A percentile compares a stretch with the other conserved stretches of the same genome.
Conservation (phyloP, 1,284 basidiomycete genomes). For the Cutaneotrichosporon sp. region DNA sequence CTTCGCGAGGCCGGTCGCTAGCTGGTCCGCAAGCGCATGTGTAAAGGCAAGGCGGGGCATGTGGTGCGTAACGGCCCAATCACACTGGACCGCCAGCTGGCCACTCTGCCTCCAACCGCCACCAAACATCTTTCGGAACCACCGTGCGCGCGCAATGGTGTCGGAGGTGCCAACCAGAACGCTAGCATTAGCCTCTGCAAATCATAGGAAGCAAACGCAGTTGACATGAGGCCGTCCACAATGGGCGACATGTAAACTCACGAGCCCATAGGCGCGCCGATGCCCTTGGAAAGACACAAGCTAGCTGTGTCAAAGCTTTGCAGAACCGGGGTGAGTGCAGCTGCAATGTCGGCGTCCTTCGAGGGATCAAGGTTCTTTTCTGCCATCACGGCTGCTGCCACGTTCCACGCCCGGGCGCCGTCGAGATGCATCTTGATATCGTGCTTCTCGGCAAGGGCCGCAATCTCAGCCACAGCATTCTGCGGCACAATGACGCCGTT, state of each 20-base stretch:
- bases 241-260: no score
- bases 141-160: slow-evolving; percentile 70
- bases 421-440: slow-evolving; percentile 82
- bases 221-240: no score
- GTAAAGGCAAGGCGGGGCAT: slow-evolving; percentile 71
- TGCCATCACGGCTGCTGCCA: slow-evolving; percentile 67
- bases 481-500: slow-evolving; percentile 89
- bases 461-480: slow-evolving; percentile 77
- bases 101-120: slow-evolving; percentile 94
- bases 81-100: slow-evolving; percentile 71
- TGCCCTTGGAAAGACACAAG: slow-evolving; percentile 91
- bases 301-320: slow-evolving; percentile 91
- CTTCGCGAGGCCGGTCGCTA: slow-evolving; percentile 68
- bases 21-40: slow-evolving; percentile 65
- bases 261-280: slow-evolving; percentile 88
- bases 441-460: slow-evolving; percentile 64
- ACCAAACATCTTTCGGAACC: slow-evolving; percentile 91
- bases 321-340: slow-evolving; percentile 65
- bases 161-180: slow-evolving; percentile 74
- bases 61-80: slow-evolving; percentile 77
- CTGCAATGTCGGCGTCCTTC: slow-evolving; percentile 47
- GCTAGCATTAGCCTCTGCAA: not conserved
- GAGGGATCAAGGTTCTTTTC: slow-evolving; percentile 47
- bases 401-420: slow-evolving; percentile 87
- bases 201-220: no score